Evolutionary conservation across 148 eudicot species (phyloP), one percentile per base, ranked within the genome.

Genomic region (Spergularia marina): DNA sequence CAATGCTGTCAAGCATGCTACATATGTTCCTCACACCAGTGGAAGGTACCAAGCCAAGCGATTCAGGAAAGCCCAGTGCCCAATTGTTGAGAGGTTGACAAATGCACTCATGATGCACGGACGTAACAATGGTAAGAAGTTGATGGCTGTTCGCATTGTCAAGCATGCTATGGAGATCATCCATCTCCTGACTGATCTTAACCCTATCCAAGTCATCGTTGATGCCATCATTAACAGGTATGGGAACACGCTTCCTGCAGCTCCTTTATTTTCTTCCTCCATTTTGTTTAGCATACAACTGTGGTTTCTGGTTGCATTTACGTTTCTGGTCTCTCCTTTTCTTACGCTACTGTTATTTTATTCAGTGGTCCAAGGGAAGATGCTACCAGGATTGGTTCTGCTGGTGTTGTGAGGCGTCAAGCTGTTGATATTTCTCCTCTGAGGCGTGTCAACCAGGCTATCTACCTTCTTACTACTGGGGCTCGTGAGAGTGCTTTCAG

Each of bases 371-470:
- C 83, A 12, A 72, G 83, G 25, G 83, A 81, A 72, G 83, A 81
- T 81, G 83, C 83, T 20, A 81, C 83, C 53, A 76, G 83, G 60
- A 81, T 81, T 58, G 83, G 83, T 18, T 81, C 83, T 9, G 83
- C 83, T 68, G 83, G 83, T 81, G 83, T 81, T 53, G 83, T 81
- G 65, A 81, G 83, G 52, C 83, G 83, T 81, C 83, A 81, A 44
- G 83, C 83, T 60, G 83, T 81, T 72, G 83, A 81, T 76, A 81
- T 81, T 55, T 81, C 83, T 72, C 83, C 83, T 1, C 25, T 81
- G 59, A 81, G 83, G 63, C 72, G 83, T 15, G 83, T 81, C 55
- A 81, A 81, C 30, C 83, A 81, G 44, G 83, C 83, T 12, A 81
- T 81, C 6, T 81, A 81, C 49, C 83, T 81, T 40, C 74, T 81